phyloP scores from a whole-genome alignment of 129 eudicot genomes.

The Kitagawia praeruptora region DNA sequence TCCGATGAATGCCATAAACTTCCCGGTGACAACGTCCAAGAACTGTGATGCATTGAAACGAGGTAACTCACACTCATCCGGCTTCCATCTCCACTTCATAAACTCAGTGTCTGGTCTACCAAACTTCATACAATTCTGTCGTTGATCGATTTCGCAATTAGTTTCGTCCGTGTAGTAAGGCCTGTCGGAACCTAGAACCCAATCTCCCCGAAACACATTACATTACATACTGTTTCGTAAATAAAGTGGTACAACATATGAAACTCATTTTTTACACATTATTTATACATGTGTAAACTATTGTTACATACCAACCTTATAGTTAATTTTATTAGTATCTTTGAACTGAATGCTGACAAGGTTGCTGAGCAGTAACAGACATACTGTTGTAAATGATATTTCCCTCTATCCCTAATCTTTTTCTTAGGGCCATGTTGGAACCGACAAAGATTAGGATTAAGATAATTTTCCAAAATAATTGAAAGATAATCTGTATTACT shows the following conservation, averaged over 20 bases:
- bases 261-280: background rate
- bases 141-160: constrained; percentile 35
- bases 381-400: background rate
- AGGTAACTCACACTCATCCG: constrained; percentile 52
- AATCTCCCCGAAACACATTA: constrained; percentile 40
- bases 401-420: background rate
- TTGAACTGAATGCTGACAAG: background rate
- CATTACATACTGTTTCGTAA: constrained; percentile 17
- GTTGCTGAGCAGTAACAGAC: background rate
- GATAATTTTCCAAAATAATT: background rate
- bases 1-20: constrained; percentile 49
- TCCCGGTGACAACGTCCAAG: constrained; percentile 51
- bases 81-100: constrained; percentile 66
- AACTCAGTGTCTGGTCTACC: constrained; percentile 55
- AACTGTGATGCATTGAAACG: constrained; percentile 45
- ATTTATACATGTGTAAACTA: background rate
- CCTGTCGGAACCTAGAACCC: constrained; percentile 43
- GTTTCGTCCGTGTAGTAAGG: constrained; percentile 50
- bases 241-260: background rate
- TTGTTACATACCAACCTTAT: background rate
- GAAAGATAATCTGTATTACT: background rate
- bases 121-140: constrained; percentile 60
- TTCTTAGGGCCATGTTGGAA: background rate
- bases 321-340: background rate
- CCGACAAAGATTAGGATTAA: constrained; percentile 1